A percentile compares a stretch with the other conserved stretches of the same genome.
Conservation (phyloP, 768 basidiomycete species). For the Tubosaeta brunneosetosa region DNA sequence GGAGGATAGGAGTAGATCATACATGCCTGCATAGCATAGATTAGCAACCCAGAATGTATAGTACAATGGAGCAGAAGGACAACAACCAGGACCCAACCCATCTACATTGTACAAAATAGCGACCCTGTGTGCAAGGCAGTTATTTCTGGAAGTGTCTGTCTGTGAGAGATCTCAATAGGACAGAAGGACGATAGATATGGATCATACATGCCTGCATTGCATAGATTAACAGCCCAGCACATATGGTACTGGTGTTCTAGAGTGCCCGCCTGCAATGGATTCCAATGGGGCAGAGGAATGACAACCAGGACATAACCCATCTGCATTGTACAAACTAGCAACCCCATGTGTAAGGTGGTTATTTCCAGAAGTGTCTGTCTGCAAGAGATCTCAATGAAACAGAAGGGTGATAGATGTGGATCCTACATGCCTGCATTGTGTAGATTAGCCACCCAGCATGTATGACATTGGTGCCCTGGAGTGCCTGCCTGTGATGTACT, state of each 20-base stretch:
- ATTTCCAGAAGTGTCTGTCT: neutral
- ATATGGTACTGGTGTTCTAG: neutral
- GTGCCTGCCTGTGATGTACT: neutral
- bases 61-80: neutral
- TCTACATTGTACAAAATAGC: neutral
- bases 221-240: neutral
- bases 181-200: too few relatives aligned
- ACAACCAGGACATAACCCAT: neutral
- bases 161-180: too few relatives aligned
- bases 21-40: neutral
- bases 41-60: neutral
- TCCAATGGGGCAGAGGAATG: neutral
- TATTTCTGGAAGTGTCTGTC: neutral
- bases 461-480: neutral
- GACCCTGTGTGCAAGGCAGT: neutral
- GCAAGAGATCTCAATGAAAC: neutral
- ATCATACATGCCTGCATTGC: neutral
- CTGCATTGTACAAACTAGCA: neutral
- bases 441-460: neutral
- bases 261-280: neutral
- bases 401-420: neutral
- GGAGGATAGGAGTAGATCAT: neutral
- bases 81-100: neutral
- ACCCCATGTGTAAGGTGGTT: neutral
- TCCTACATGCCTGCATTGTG: neutral